A percentile compares a stretch with the other conserved stretches of the same genome.
phyloP scores from a whole-genome alignment of 2,329 filamentous ascomycete species.

The Botrytis aclada region DNA sequence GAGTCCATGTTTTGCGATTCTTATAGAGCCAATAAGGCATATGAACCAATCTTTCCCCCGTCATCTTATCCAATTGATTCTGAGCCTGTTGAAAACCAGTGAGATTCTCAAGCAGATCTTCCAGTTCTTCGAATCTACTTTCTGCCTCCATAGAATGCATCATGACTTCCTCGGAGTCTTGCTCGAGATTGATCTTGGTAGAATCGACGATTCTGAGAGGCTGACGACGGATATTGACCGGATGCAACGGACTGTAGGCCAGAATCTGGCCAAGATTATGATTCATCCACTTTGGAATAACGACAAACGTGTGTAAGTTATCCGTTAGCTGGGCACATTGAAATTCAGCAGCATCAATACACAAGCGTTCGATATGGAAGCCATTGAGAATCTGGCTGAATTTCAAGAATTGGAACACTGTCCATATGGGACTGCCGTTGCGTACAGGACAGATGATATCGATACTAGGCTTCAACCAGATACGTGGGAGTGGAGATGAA shows the following conservation, averaged over 20 bases:
- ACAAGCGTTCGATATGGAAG: not conserved
- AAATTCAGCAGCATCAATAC: not conserved
- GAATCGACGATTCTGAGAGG: not conserved
- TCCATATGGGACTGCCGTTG: not conserved
- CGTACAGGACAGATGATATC: not conserved
- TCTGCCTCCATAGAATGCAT: not conserved
- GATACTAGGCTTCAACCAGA: not conserved
- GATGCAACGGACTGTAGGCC: not conserved
- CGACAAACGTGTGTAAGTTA: not conserved
- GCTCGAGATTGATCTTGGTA: fast-evolving
- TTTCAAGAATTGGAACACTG: not conserved
- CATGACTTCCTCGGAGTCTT: not conserved
- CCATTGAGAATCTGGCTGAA: not conserved
- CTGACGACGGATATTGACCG: not conserved
- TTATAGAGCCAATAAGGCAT: not conserved
- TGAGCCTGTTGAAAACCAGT: not conserved
- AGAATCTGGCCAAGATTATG: not conserved
- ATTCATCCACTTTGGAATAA: not conserved
- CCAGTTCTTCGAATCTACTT: not conserved
- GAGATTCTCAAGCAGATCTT: not conserved
- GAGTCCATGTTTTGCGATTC: not conserved
- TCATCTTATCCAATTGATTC: not conserved
- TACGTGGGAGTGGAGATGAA: too few relatives aligned
- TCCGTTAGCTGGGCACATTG: not conserved
- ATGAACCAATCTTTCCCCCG: too few relatives aligned